Evolutionary conservation across 148 eudicot genomes (phyloP).

Genomic region (Hydrangea macrophylla): DNA sequence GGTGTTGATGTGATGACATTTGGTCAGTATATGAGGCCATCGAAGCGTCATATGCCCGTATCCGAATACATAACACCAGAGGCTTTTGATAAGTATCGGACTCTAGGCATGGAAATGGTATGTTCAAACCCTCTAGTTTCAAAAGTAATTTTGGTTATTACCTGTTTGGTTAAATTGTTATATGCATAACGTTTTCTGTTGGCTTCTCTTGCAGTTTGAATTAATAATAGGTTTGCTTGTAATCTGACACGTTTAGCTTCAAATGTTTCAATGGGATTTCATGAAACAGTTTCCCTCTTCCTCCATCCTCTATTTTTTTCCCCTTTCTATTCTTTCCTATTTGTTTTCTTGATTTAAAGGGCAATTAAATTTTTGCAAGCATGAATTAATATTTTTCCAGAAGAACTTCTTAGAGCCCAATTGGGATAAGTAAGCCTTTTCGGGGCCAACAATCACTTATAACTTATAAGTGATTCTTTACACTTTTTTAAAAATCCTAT

Average conservation of each 20-base stretch:
- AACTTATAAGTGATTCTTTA: too few species aligned
- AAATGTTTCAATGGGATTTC: background rate
- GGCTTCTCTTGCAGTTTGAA: background rate
- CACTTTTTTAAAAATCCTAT: too few species aligned
- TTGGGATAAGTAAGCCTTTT: too few species aligned
- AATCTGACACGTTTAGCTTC: background rate
- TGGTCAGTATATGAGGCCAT: conserved; percentile 96
- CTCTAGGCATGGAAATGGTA: conserved; percentile 94
- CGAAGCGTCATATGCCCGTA: conserved; percentile 96
- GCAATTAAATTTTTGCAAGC: background rate
- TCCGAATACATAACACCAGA: conserved; percentile 88
- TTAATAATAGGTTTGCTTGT: background rate
- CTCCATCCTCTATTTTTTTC: background rate
- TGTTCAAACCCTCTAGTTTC: conserved; percentile 13
- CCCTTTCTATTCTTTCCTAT: background rate
- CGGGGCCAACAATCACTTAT: too few species aligned
- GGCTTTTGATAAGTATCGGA: conserved; percentile 78
- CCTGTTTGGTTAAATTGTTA: background rate
- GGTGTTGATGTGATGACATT: conserved; percentile 99
- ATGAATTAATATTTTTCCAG: background rate
- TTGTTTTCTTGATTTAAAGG: background rate
- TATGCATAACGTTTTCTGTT: background rate
- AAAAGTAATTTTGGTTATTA: background rate
- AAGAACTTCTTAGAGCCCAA: background rate
- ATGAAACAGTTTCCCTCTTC: background rate